Evolutionary conservation across 2,329 filamentous ascomycete species (phyloP), one percentile per base, ranked within the genome.

Genomic region (Colletotrichum sp.): DNA sequence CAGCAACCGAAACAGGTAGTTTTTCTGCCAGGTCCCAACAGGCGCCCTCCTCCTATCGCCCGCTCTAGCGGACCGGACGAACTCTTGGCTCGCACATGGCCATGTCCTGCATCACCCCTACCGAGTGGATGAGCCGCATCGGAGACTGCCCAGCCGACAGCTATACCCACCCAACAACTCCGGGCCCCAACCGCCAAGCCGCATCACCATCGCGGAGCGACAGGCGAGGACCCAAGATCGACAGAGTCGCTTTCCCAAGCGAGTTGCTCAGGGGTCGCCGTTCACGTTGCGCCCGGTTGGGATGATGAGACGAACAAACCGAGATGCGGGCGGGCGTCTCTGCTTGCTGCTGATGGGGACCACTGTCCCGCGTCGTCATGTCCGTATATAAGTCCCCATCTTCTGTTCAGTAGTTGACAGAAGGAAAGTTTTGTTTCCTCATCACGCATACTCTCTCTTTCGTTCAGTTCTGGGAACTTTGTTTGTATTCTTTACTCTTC

Each of bases 381-480:
- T 55, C 5, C 13, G 68, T 75, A 77, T 77, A 77, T 77, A 77
- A 75, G 36, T 43, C n/a, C 6, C 6, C 21, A 39, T 34, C 26
- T 39, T 32, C 64, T n/a, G 18, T 10, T 32, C n/a, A 18, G 18
- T 4, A 34, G 6, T 18, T 4, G 3, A 9, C 32, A 32, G 21
- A 48, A 59, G 8, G 28, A 68, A 68, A n/a, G 13, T 7, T 26
- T 43, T 63, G 28, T 61, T 57, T 65, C 57, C n/a, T 24, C 64
- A 68, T 63, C 59, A 71, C 39, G 55, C 75, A 71, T 52, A 52
- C 68, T 74, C 48, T 32, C 55, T 77, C 72, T 43, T 79, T 76
- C 74, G 66, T 78, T 74, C 63, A 78, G 78, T 79, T 79, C 78
- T 78, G 77, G 74, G 48, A 78, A 77, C 77, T 75, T 74, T 68